These are phyloP conservation scores for Hericium erinaceus DNA, from an alignment of 768 basidiomycete species.

Conservation along the genomic window DNA sequence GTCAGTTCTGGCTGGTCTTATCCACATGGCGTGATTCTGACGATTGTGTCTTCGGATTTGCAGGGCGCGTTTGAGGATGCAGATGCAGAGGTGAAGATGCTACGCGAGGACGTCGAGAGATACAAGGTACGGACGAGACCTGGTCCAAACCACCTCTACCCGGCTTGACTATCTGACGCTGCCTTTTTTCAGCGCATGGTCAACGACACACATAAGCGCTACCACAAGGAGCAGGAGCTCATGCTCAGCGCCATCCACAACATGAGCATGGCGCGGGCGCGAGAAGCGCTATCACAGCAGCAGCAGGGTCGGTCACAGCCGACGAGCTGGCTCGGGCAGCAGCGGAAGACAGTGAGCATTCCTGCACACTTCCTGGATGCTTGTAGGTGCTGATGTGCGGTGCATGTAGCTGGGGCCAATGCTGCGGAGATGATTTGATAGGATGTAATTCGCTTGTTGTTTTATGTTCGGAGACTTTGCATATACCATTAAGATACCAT, in stretches of 20 bases:
- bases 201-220: slow-evolving; percentile 11
- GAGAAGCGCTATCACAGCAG: slow-evolving; percentile 7
- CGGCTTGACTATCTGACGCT: neutral
- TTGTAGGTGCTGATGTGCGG: no score
- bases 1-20: slow-evolving; percentile 24
- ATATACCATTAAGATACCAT: no score
- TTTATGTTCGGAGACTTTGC: no score
- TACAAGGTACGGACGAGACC: slow-evolving; percentile 1
- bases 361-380: no score
- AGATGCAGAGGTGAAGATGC: slow-evolving; percentile 48
- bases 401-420: no score
- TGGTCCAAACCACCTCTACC: slow-evolving; percentile 16
- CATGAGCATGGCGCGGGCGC: slow-evolving; percentile 7
- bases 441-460: no score
- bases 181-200: slow-evolving; percentile 5
- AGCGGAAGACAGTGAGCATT: slow-evolving; percentile 12
- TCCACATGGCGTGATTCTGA: neutral
- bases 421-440: no score
- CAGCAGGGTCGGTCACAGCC: slow-evolving; percentile 3
- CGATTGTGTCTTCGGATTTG: neutral
- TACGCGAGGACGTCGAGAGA: slow-evolving; percentile 44
- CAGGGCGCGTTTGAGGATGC: slow-evolving; percentile 64
- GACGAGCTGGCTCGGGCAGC: slow-evolving; percentile 14
- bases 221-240: slow-evolving; percentile 14
- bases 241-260: slow-evolving; percentile 10